These are phyloP conservation scores for Chaetomiaceae sp. DNA, from an alignment of 2,329 filamentous ascomycete species.

Conservation along the genomic window DNA sequence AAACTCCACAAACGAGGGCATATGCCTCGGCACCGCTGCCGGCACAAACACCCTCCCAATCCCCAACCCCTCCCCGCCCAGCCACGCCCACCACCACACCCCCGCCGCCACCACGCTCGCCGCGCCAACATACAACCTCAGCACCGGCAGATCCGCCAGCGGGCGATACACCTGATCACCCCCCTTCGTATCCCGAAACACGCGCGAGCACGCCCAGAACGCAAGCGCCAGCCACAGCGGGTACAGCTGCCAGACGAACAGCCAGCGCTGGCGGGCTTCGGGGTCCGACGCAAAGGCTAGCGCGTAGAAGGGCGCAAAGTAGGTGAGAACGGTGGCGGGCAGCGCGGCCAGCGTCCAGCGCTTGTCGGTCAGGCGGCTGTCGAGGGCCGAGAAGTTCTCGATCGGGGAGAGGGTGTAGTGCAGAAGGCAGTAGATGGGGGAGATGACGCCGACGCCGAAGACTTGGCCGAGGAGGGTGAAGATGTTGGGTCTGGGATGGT, in stretches of 20 bases:
- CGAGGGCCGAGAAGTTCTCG: constrained; percentile 14
- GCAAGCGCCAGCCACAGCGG: constrained; percentile 9
- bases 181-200: constrained; percentile 7
- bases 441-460: constrained; percentile 12
- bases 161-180: constrained; percentile 6
- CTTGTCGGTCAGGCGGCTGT: constrained; percentile 16
- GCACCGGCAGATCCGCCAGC: constrained; percentile 10
- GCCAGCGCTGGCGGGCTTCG: neutral
- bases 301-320: constrained; percentile 13
- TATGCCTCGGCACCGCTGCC: neutral
- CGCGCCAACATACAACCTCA: constrained; percentile 10
- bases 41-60: constrained; percentile 4
- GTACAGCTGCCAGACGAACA: constrained; percentile 17
- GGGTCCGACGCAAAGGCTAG: constrained; percentile 5
- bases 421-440: constrained; percentile 15
- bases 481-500: constrained; percentile 9
- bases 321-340: constrained; percentile 10
- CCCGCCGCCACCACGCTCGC: constrained; percentile 1
- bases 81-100: constrained; percentile 9
- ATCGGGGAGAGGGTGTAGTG: constrained; percentile 19
- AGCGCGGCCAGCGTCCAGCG: constrained; percentile 8
- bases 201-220: neutral
- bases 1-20: neutral
- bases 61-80: neutral
- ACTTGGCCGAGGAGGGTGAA: constrained; percentile 15